Conservation (phyloP, 371 early-diverging fungal genomes). For the Lichtheimia hyalospora region DNA sequence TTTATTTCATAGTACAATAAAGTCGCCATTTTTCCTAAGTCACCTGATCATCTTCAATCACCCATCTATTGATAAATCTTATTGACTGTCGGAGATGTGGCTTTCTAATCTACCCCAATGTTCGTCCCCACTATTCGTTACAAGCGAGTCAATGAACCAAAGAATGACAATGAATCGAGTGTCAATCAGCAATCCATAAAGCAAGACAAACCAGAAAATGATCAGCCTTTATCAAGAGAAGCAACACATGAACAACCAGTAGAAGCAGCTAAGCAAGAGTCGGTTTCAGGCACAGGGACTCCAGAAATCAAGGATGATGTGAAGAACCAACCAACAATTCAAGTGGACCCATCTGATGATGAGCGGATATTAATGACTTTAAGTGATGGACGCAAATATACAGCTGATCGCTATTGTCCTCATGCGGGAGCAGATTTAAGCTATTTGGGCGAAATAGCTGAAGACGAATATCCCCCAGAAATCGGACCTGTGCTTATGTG, state of each 20-base stretch:
- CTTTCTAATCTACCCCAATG: no score
- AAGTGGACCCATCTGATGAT: conserved; percentile 37
- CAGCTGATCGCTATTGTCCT: conserved; percentile 53
- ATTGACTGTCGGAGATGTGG: no score
- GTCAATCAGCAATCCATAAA: not conserved
- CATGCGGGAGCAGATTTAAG: conserved; percentile 52
- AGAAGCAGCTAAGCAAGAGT: not conserved
- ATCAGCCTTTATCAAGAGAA: not conserved
- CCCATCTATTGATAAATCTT: no score
- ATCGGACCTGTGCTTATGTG: conserved; percentile 48
- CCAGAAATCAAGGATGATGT: no score
- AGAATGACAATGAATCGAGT: not conserved
- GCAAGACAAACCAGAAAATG: not conserved
- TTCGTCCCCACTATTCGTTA: conserved; percentile 50
- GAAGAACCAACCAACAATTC: conserved; percentile 24
- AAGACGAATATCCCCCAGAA: conserved; percentile 47
- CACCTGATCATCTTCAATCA: no score
- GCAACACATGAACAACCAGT: conserved; percentile 3
- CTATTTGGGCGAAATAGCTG: conserved; percentile 35
- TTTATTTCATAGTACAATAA: no score
- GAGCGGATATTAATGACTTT: conserved; percentile 44
- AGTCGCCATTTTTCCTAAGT: no score
- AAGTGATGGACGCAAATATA: conserved; percentile 35
- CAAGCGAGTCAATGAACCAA: conserved; percentile 25
- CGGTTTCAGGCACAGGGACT: not conserved